A percentile compares a stretch with the other conserved stretches of the same genome.
Conservation (phyloP, 2,329 filamentous ascomycete genomes). For the Neophaeococcomyces aloes region DNA sequence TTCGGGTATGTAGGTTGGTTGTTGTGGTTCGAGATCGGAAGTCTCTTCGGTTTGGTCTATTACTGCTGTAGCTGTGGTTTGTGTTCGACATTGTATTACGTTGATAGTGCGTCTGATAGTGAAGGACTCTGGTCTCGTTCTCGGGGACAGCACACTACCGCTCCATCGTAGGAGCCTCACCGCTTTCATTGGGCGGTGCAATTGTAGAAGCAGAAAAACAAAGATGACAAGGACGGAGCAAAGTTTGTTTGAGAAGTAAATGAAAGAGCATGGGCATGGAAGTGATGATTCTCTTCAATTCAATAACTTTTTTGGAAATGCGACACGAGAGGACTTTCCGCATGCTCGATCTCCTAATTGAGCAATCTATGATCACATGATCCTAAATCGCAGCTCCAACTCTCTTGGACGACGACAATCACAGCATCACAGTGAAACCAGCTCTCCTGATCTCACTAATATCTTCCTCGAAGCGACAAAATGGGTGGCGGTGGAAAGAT, state of each 20-base stretch:
- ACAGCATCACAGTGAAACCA: not conserved
- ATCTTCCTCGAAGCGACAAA: slow-evolving; percentile 10
- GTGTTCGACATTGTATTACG: slow-evolving; percentile 26
- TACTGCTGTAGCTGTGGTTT: slow-evolving; percentile 31
- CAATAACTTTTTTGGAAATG: slow-evolving; percentile 14
- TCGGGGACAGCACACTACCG: slow-evolving; percentile 40
- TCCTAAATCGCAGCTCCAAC: not conserved
- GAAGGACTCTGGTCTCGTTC: slow-evolving; percentile 30
- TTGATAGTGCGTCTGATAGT: too few species aligned
- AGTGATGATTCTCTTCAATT: slow-evolving; percentile 6
- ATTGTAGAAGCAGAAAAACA: not conserved
- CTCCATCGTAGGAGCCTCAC: slow-evolving; percentile 43
- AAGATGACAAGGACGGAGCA: not conserved
- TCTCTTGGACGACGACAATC: not conserved
- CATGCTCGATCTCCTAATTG: not conserved
- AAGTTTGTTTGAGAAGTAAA: not conserved
- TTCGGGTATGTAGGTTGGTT: slow-evolving; percentile 20
- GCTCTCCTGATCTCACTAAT: not conserved
- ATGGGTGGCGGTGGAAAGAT: slow-evolving; percentile 73
- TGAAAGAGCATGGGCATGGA: not conserved
- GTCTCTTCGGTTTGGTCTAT: slow-evolving; percentile 22
- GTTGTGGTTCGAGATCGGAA: slow-evolving; percentile 20
- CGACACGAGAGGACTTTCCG: slow-evolving; percentile 18
- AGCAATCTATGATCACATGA: not conserved
- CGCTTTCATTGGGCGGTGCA: slow-evolving; percentile 36